phyloP scores from a whole-genome alignment of 306 rosid genomes.

The Sphenostylis stenocarpa region DNA sequence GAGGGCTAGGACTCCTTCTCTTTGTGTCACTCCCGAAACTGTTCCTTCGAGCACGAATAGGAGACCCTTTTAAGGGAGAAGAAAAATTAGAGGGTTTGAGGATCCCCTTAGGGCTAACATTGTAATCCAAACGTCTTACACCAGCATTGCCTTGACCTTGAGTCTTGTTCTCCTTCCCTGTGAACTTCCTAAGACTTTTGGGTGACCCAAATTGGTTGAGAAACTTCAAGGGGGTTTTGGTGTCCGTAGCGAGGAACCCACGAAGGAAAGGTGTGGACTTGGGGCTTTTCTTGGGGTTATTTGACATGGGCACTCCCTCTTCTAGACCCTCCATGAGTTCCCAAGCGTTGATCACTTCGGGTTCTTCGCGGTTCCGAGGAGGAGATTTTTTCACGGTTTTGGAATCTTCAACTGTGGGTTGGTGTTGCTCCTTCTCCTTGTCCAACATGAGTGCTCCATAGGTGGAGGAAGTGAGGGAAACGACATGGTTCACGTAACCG shows the following conservation, averaged over 20 bases:
- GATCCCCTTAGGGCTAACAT: slow-evolving; percentile 61
- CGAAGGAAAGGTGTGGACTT: slow-evolving; percentile 62
- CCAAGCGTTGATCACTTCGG: slow-evolving; percentile 85
- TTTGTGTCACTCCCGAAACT: slow-evolving; percentile 58
- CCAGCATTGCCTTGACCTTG: slow-evolving; percentile 27
- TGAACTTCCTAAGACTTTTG: slow-evolving; percentile 41
- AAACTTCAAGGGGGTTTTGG: slow-evolving; percentile 71
- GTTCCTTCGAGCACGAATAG: slow-evolving; percentile 36
- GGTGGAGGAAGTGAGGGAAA: slow-evolving; percentile 86
- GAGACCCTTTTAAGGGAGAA: slow-evolving; percentile 58
- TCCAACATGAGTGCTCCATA: slow-evolving; percentile 82
- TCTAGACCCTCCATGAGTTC: slow-evolving; percentile 98
- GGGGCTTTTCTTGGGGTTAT: slow-evolving; percentile 65
- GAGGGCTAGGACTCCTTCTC: slow-evolving; percentile 55
- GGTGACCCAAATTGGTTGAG: slow-evolving; percentile 78
- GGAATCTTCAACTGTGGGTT: slow-evolving; percentile 29
- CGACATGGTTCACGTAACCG: slow-evolving; percentile 64
- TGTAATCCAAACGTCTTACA: slow-evolving; percentile 56
- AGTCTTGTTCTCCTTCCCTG: slow-evolving; percentile 77
- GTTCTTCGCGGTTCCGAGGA: slow-evolving; percentile 27
- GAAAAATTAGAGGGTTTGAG: slow-evolving; percentile 41
- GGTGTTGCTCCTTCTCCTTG: not conserved
- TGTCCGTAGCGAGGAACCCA: slow-evolving; percentile 56
- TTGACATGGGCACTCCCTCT: slow-evolving; percentile 62
- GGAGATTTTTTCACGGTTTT: slow-evolving; percentile 39